Base-by-base conservation (phyloP, 2,329 filamentous ascomycete genomes). In the Botrytis aclada region DNA sequence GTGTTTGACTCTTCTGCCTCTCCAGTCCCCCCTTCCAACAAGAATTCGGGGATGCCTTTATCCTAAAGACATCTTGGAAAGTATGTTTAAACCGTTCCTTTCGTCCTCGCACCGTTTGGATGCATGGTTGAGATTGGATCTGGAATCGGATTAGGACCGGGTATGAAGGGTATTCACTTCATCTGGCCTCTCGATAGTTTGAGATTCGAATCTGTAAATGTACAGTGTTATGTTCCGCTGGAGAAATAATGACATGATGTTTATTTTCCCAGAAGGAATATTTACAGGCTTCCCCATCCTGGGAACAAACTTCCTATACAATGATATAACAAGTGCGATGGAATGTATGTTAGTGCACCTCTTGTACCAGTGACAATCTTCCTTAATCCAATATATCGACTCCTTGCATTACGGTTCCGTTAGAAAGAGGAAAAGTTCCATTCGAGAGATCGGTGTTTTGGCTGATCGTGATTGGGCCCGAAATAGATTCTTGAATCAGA, bases 331-430 rank as follows among this genome's bases (percentile, higher is more conserved):
- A 67, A 67, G 16, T n/a, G 54, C 18, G n/a, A n/a, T 9, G 34
- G 22, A 25, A 16, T 14, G 47, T 56, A 47, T 54, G 39, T 39
- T 29, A 14, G 39, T 64, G 29, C 43, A 29, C 22, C n/a, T 10
- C 51, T 29, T 56, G n/a, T 56, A 29, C 32, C 51, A 56, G n/a
- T 32, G n/a, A 29, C 14, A 29, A 8, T 4, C 16, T 29, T 18
- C 25, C 45, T 72, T 51, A 72, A 51, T 32, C n/a, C 63, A 34
- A 54, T 47, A 56, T 47, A 61, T 61, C 63, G n/a, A 58, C 45
- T 47, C 41, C 63, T 20, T 61, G 56, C 45, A 32, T 56, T 22
- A 39, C 32, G 45, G 29, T 34, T 20, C 65, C 66, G 34, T 39
- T 70, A 29, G 58, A 43, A 64, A 66, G 39, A 64, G 45, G n/a